Evolutionary conservation across 1,139 yeast species (phyloP), one percentile per base, ranked within the genome.

Genomic region (Sugiyamaella japonica): DNA sequence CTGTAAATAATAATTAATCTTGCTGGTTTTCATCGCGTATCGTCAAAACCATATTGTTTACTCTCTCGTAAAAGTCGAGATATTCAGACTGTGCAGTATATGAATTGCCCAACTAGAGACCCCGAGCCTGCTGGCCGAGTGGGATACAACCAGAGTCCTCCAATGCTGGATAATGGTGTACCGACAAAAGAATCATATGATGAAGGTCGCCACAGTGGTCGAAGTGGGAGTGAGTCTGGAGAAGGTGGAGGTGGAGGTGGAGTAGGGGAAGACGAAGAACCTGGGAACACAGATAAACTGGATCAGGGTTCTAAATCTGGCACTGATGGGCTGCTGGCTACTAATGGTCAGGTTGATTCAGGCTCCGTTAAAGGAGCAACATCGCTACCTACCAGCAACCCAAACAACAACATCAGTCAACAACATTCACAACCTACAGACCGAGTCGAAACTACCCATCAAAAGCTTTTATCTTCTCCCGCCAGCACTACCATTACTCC

Each of bases 51-150:
- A 31, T 31, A 20, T 20, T 20, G 25, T 20, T 20, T 20, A 20
- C 25, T 20, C 5, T 20, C 25, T 20, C 6, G 25, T 20, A 3
- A 20, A n/a, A 20, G 25, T 20, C 25, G 25, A 29, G 34, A 29
- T 12, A 29, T 4, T 29, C 7, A 29, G 34, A 29, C 8, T 9
- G n/a, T 29, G 34, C 34, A 29, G 34, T 3, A 29, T 9, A 66
- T 67, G 70, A 67, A 66, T 59, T 66, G 70, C 50, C 70, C 70
- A 15, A 64, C 69, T 5, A 59, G 67, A 57, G 69, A 66, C 52
- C 66, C 67, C 10, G 65, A 64, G 48, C 66, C 66, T 10, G 42
- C 59, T 16, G 64, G 65, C 15, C 53, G 56, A 34, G 55, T 57
- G 37, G 61, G 62, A 9, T 59, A 57, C 52, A 64, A 64, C 57